Base-by-base conservation (phyloP, 768 basidiomycete genomes). In the Russula sp. region DNA sequence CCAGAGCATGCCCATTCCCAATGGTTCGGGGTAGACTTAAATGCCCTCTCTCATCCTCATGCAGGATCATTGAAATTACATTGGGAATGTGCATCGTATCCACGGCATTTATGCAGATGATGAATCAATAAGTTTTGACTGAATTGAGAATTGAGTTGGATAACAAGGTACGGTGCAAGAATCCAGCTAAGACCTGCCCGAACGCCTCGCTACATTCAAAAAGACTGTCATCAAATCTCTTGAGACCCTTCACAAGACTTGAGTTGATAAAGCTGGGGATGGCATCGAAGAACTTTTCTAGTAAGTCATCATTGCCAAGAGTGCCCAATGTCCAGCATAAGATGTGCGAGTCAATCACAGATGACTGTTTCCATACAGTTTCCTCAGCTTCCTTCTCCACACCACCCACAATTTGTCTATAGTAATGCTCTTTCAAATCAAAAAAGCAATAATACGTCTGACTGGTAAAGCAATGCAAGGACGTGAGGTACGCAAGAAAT, bases 201-300 rank as follows among this genome's bases (percentile, higher is more conserved):
- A 41, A 29, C 25, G 25, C 29, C 14, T 0, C 2, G 8, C 3
- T 2, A 54, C 41, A 1, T 2, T 1, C 2, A 10, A 0, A 2
- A 3, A 8, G 8, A 16, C 29, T 16, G 29, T 7, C 9, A n/a
- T n/a, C n/a, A n/a, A n/a, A n/a, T 4, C 0, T 9, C 18, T n/a
- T 16, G 32, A 9, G 1, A 34, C 9, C 20, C 2, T 41, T 41
- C 20, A 42, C 53, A 2, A 55, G 7, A 7, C 22, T 34, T 18
- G 59, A 60, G 11, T 20, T 8, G n/a, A 22, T 54, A 7, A 60
- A 60, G 1, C 51, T 46, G 7, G 59, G 59, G 22, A 60, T 29
- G 7, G 43, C 25, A 1, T 43, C 36, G 10, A 54, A 48, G 25
- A 60, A 60, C 8, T 6, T 13, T 14, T 60, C 36, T 8, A 53